phyloP scores from a whole-genome alignment of 768 basidiomycete genomes.

The Lactarius deliciosus region DNA sequence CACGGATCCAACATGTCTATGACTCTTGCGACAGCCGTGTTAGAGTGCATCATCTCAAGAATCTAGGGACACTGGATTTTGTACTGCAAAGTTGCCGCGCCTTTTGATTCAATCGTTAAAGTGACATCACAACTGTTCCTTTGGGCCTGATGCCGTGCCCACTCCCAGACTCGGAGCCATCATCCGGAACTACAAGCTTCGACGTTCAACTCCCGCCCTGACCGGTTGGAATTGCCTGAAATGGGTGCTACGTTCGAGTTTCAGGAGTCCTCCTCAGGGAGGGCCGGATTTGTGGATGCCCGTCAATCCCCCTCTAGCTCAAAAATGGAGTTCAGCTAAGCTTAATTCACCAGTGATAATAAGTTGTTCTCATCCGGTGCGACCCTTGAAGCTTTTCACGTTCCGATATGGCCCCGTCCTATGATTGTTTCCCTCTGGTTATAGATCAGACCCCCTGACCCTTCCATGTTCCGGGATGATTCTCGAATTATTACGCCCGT shows the following conservation, averaged over 20 bases:
- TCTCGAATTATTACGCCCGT: slow-evolving; percentile 1
- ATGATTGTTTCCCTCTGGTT: background rate
- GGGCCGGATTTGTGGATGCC: background rate
- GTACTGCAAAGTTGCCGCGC: background rate
- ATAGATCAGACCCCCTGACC: slow-evolving; percentile 2
- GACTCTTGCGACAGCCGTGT: background rate
- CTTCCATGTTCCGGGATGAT: slow-evolving; percentile 9
- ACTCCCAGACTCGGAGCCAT: slow-evolving; percentile 3
- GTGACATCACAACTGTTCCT: slow-evolving; percentile 1
- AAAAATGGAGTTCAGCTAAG: background rate
- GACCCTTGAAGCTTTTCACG: background rate
- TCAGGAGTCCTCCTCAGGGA: slow-evolving; percentile 4
- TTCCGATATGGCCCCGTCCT: background rate
- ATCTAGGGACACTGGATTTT: background rate
- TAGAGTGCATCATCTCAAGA: background rate
- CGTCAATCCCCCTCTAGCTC: slow-evolving; percentile 3
- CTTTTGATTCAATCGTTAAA: background rate
- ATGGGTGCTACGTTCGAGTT: slow-evolving; percentile 1
- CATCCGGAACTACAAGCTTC: slow-evolving; percentile 2
- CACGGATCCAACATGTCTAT: slow-evolving; percentile 2
- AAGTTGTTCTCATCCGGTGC: slow-evolving; percentile 9
- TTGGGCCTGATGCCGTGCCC: slow-evolving; percentile 1
- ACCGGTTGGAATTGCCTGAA: slow-evolving; percentile 3
- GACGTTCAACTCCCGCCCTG: background rate
- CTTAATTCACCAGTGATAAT: slow-evolving; percentile 1